phyloP scores from a whole-genome alignment of 371 early-diverging fungal species.

The Batrachochytrium dendrobatidis region DNA sequence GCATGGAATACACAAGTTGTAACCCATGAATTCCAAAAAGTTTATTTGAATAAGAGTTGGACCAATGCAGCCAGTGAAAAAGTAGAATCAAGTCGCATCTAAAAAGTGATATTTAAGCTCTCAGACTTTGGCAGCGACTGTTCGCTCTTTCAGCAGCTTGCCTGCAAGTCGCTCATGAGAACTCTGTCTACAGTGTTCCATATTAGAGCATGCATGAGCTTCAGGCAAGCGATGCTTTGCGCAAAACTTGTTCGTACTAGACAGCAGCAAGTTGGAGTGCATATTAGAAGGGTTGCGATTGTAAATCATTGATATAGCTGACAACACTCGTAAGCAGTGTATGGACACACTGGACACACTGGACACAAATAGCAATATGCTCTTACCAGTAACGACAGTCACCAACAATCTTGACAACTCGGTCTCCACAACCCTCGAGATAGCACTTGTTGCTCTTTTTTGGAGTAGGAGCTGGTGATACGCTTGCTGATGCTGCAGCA shows the following conservation, averaged over 20 bases:
- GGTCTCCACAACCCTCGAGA: conserved; percentile 16
- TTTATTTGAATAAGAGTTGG: too few species aligned
- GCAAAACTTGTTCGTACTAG: conserved; percentile 46
- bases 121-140: conserved; percentile 4
- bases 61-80: too few species aligned
- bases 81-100: too few species aligned
- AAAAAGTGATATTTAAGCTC: too few species aligned
- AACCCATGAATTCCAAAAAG: too few species aligned
- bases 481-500: neutral
- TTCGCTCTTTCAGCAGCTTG: conserved; percentile 45
- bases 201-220: conserved; percentile 55
- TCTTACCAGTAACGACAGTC: conserved; percentile 17
- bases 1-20: too few species aligned
- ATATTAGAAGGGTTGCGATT: too few species aligned
- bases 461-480: neutral
- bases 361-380: too few species aligned
- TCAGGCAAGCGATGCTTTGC: conserved; percentile 60
- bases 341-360: too few species aligned
- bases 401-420: conserved; percentile 32
- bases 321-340: too few species aligned
- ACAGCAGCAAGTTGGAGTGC: too few species aligned
- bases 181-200: conserved; percentile 46
- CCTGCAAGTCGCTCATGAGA: conserved; percentile 46
- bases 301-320: too few species aligned
- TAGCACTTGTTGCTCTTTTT: conserved; percentile 17